Evolutionary conservation across 2,329 filamentous ascomycete species (phyloP).

Genomic region (Epichloe typhina): DNA sequence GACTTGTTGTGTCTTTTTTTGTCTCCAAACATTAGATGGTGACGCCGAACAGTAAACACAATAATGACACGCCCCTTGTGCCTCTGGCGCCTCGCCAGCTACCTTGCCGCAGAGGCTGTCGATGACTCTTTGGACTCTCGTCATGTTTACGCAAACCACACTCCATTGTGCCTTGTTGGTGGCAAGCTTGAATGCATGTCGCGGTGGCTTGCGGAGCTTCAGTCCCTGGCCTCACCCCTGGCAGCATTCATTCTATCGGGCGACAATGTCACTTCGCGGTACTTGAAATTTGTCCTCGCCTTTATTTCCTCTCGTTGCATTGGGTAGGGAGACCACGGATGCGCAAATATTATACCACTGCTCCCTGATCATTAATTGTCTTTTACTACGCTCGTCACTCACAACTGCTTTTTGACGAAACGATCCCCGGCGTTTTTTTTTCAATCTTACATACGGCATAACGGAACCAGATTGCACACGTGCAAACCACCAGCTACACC

Average conservation of each 20-base stretch:
- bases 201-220: neutral
- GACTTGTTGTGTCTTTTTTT: neutral
- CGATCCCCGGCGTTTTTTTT: slow-evolving; percentile 7
- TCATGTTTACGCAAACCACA: neutral
- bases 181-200: neutral
- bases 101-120: neutral
- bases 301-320: slow-evolving; percentile 3
- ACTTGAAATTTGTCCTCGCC: neutral
- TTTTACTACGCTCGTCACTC: neutral
- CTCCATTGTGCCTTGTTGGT: neutral
- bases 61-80: neutral
- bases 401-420: neutral
- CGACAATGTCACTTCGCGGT: neutral
- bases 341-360: slow-evolving; percentile 3
- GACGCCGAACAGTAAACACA: slow-evolving; percentile 20
- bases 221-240: neutral
- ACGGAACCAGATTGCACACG: neutral
- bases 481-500: neutral
- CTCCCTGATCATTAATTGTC: neutral
- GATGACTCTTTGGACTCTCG: neutral
- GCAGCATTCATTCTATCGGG: neutral
- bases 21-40: slow-evolving; percentile 18
- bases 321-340: slow-evolving; percentile 5
- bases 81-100: neutral
- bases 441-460: slow-evolving; percentile 1